A percentile compares a stretch with the other conserved stretches of the same genome.
phyloP scores from a whole-genome alignment of 2,329 filamentous ascomycete species.

The Penicillium digitatum region DNA sequence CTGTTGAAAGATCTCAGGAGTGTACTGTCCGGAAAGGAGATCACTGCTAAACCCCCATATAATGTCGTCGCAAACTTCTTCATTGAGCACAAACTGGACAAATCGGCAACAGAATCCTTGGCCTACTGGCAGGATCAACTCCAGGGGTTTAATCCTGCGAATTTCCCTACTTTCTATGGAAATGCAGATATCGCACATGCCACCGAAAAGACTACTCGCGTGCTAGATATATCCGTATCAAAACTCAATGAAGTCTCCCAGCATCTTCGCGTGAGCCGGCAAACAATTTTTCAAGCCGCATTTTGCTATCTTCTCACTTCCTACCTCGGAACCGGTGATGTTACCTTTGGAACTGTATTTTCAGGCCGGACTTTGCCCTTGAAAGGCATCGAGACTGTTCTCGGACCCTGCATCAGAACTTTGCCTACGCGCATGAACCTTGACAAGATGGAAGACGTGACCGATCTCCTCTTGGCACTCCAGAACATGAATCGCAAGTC shows the following conservation, averaged over 20 bases:
- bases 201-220: conserved; percentile 26
- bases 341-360: conserved; percentile 73
- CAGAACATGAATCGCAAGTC: conserved; percentile 64
- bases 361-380: conserved; percentile 77
- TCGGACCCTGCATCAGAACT: conserved; percentile 76
- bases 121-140: conserved; percentile 70
- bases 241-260: conserved; percentile 39
- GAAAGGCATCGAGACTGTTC: conserved; percentile 63
- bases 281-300: conserved; percentile 72
- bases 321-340: conserved; percentile 62
- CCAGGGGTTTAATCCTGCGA: conserved; percentile 50
- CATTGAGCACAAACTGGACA: conserved; percentile 21
- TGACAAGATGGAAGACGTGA: conserved; percentile 48
- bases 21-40: conserved; percentile 42
- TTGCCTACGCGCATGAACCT: conserved; percentile 67
- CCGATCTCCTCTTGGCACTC: conserved; percentile 60
- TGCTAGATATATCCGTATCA: conserved; percentile 35
- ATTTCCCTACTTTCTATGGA: conserved; percentile 58
- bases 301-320: conserved; percentile 62
- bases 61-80: conserved; percentile 55
- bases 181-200: conserved; percentile 24
- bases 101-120: conserved; percentile 43
- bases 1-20: conserved; percentile 62
- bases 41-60: conserved; percentile 55
- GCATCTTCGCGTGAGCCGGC: conserved; percentile 54